Percentiles rank a stretch among this genome's conserved stretches.
phyloP scores from a whole-genome alignment of 768 basidiomycete genomes.

The Amanita jacksonii region DNA sequence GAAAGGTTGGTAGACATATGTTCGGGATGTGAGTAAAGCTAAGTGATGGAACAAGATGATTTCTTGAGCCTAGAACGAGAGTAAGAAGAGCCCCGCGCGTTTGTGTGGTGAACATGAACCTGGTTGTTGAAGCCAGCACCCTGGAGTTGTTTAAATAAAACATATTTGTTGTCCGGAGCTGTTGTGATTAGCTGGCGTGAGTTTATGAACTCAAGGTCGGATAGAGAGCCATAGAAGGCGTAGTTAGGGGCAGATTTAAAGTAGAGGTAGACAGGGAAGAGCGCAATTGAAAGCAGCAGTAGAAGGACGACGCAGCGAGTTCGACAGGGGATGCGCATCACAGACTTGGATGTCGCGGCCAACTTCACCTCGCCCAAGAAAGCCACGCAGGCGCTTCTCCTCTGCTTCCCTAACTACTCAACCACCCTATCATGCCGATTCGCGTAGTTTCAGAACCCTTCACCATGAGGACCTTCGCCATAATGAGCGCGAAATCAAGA shows the following conservation, averaged over 20 bases:
- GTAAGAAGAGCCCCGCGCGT: neutral
- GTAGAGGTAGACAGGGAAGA: conserved; percentile 24
- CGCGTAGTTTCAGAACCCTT: conserved; percentile 21
- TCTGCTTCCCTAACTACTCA: conserved; percentile 15
- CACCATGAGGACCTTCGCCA: conserved; percentile 19
- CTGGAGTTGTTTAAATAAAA: conserved; percentile 34
- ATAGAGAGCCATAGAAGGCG: conserved; percentile 25
- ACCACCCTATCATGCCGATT: conserved; percentile 15
- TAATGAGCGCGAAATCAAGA: conserved; percentile 24
- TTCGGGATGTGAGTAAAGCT: conserved; percentile 27
- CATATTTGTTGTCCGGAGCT: conserved; percentile 24
- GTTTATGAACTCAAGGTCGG: conserved; percentile 19
- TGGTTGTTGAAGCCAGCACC: conserved; percentile 44
- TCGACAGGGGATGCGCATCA: neutral
- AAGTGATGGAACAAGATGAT: conserved; percentile 37
- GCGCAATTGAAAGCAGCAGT: conserved; percentile 10
- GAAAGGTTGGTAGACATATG: conserved; percentile 36
- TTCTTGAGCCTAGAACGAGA: conserved; percentile 29
- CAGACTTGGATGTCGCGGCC: neutral
- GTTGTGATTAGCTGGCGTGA: conserved; percentile 21
- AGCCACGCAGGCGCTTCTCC: conserved; percentile 25
- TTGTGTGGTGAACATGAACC: conserved; percentile 14
- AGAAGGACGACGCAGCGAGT: conserved; percentile 7
- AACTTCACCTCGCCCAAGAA: conserved; percentile 16
- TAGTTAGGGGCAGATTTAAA: conserved; percentile 28